Base-by-base conservation (phyloP, 1,284 basidiomycete genomes). In the Ustilago vetiveriae region DNA sequence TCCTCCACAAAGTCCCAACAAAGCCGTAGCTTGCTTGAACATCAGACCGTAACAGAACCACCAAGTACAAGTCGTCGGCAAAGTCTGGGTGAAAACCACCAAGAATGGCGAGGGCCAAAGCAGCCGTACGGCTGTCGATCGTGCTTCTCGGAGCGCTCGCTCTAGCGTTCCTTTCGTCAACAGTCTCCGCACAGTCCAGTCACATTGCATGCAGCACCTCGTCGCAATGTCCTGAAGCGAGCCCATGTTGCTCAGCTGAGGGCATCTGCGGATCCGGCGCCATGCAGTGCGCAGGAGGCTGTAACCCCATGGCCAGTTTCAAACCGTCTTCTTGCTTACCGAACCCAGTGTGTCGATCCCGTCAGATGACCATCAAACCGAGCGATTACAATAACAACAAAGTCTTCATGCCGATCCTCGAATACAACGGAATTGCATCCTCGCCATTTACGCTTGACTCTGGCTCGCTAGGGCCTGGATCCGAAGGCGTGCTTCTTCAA, bases 211-310 rank as follows among this genome's bases (percentile, higher is more conserved):
- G 72, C 52, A 62, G 57, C 13, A 24, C 70, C 2, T 29, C 53
- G 10, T 58, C 55, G 6, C 42, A 51, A 9, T 79, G 76, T 42
- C 74, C 75, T 10, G 21, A 39, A 19, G 54, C 57, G 6, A 53
- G 47, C 23, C 76, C 75, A 16, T 79, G 76, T 63, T 79, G 76
- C 43, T 76, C 75, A 3, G 38, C 58, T 6, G 43, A 62, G 21
- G 75, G 75, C 7, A 50, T 62, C 17, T 80, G 78, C 36, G 78
- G 78, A 7, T 56, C 59, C 0, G 78, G 78, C 11, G 63, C 77
- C 3, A 55, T 56, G 64, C 73, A 77, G 22, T 78, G 77, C 52
- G 74, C 68, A 10, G 66, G 67, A n/a, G 79, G 79, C n/a, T 81
- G 79, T 38, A 55, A 79, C 19, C 72, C 79, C 1, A 21, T 72